Evolutionary conservation across 2,329 filamentous ascomycete genomes (phyloP), one percentile per base, ranked within the genome.

Genomic region (Ambrosiella cleistominuta): DNA sequence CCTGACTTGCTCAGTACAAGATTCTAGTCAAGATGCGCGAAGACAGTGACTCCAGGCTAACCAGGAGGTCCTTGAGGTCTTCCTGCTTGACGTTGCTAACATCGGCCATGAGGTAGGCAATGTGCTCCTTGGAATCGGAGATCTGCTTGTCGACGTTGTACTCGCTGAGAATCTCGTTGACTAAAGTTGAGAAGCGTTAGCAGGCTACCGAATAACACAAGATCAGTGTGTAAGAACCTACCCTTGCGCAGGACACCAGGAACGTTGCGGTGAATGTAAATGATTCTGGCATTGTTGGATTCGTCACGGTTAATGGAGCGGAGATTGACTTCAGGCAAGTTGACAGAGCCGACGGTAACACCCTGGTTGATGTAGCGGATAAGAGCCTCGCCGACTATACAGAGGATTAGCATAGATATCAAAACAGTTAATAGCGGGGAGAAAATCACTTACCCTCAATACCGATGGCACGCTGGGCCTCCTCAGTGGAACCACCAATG

Each of bases 71-170:
- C 72, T 88, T 90, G 69, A 97, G 88, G 66, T 95, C 85, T 45
- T 76, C 76, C 55, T 80, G 78, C 66, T 85, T 82, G 64, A 97
- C 88, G 62, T 86, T 81, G 72, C 88, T 95, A 66, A 98, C 86
- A 73, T 98, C 93, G 7, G 93, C 93, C 90, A 98, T 96, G 62
- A 98, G 76, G 69, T 98, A 98, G 17, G 93, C 93, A 63, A 93
- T 79, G 68, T 97, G 91, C 64, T 89, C 91, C 74, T 85, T 85
- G 72, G 86, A 95, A 70, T 97, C 93, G 55, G 88, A 93, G 75
- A 94, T 97, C 73, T 98, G 93, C 77, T 97, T 97, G 74, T 96
- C 91, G 65, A 98, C 90, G 70, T 98, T 98, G 75, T 98, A 90
- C 66, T 94, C 83, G 49, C 86, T 87, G 53, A 98, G 78, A 62